Evolutionary conservation across 805 yeast species (phyloP), one percentile per base, ranked within the genome.

Genomic region (Starmera amethionina): DNA sequence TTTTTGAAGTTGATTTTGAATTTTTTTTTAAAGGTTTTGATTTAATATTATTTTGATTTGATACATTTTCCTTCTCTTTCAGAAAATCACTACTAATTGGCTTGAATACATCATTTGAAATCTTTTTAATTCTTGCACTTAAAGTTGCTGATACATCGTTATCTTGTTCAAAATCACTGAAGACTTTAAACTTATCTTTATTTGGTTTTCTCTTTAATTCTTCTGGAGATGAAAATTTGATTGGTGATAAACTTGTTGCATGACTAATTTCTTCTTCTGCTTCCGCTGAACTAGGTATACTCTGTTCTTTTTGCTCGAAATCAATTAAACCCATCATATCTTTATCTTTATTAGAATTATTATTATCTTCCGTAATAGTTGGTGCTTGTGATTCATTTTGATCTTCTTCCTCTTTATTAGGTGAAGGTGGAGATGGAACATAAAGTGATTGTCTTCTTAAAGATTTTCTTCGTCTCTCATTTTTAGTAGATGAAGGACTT

Each of bases 391-490:
- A 34, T 34, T 37, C 31, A 10, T 27, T 6, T 29, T 41, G 40
- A 4, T 41, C 36, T 8, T 43, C 30, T 16, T 39, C 40, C 11
- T 18, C 22, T 35, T 40, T 28, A 28, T 38, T n/a, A 5, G 50
- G 44, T 8, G 44, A 47, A 2, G 45, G 44, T 6, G 58, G 42
- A n/a, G 54, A 56, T 6, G 63, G 59, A 19, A 62, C 49, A 45
- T 62, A 62, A 36, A 65, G 58, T 2, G 70, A 65, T 41, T 65
- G 67, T 45, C 72, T 59, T 48, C 72, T 55, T 5, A 63, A 55
- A 41, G 64, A 60, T 42, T 60, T 66, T 18, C 67, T 56, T 47
- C 62, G 59, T 45, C 60, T 57, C 38, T 55, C 62, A 10, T 51
- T 39, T 35, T 41, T 45, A 0, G 52, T 39, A 8, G 35, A 16